These are phyloP conservation scores for Linderniella brevidens DNA, from an alignment of 257 asterid species.

Conservation along the genomic window DNA sequence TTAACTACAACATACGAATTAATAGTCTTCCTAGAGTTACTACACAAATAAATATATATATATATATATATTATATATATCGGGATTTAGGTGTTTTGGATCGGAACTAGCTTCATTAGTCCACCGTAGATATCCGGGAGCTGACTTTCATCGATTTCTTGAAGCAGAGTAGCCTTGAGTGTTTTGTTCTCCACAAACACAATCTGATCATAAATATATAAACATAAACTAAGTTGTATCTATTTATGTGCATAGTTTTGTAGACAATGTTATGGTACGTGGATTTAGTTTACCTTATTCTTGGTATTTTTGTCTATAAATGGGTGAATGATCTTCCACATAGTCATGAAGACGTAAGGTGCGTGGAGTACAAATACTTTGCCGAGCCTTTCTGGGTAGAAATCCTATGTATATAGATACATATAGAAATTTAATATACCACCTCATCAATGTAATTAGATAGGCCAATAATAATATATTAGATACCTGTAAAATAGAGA, in stretches of 20 bases:
- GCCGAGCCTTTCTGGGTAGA: constrained; percentile 75
- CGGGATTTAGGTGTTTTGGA: constrained; percentile 32
- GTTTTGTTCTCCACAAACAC: constrained; percentile 43
- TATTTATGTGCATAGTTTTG: background rate
- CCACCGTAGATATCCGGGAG: constrained; percentile 82
- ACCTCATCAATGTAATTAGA: no score
- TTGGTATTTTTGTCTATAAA: constrained; percentile 57
- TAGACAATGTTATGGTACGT: background rate
- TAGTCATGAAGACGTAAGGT: constrained; percentile 49
- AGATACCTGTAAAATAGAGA: constrained; percentile 49
- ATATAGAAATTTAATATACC: no score
- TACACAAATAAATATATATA: background rate
- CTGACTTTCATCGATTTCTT: constrained; percentile 55
- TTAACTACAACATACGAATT: no score
- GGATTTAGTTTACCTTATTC: constrained; percentile 32
- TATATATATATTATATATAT: background rate
- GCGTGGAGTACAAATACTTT: constrained; percentile 34
- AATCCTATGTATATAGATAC: constrained; percentile 30
- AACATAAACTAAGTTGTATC: background rate
- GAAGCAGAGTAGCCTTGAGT: constrained; percentile 30
- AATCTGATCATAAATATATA: constrained; percentile 15
- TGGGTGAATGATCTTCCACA: constrained; percentile 61
- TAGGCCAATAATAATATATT: background rate
- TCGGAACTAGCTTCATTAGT: constrained; percentile 46
- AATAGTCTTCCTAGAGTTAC: background rate